A percentile compares a stretch with the other conserved stretches of the same genome.
Evolutionary conservation across 345 rosid species (phyloP).

Genomic region (Corchorus olitorius): DNA sequence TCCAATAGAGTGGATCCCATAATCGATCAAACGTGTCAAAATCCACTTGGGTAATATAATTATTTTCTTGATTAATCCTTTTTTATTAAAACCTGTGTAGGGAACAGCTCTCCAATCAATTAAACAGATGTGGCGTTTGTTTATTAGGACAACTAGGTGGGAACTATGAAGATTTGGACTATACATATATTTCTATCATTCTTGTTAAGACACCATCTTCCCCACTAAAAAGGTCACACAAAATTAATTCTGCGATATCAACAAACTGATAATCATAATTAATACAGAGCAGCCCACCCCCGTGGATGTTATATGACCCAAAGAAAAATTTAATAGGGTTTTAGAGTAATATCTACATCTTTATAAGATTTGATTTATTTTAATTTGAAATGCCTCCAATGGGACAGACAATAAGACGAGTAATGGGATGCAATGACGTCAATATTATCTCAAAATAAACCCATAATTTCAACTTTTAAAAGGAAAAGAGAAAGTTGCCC

Average conservation of each 20-base stretch:
- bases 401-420: slow-evolving; percentile 33
- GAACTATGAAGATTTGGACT: slow-evolving; percentile 36
- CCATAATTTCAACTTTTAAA: background rate
- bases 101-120: slow-evolving; percentile 14
- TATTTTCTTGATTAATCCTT: background rate
- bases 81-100: background rate
- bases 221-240: slow-evolving; percentile 28
- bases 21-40: slow-evolving; percentile 29
- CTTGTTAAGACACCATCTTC: slow-evolving; percentile 6
- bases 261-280: slow-evolving; percentile 22
- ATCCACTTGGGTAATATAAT: slow-evolving; percentile 27
- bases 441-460: background rate
- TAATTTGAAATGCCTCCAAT: background rate
- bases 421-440: slow-evolving; percentile 13
- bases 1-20: slow-evolving; percentile 36
- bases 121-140: slow-evolving; percentile 32
- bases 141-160: slow-evolving; percentile 32
- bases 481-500: background rate
- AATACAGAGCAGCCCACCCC: slow-evolving; percentile 13
- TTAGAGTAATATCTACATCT: background rate
- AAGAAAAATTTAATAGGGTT: background rate
- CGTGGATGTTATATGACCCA: slow-evolving; percentile 8
- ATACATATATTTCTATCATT: background rate
- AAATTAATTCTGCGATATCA: slow-evolving; percentile 16
- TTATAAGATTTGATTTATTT: background rate